A percentile compares a stretch with the other conserved stretches of the same genome.
These are phyloP conservation scores for Hericium rajendrae DNA, from an alignment of 768 basidiomycete genomes.

Conservation along the genomic window DNA sequence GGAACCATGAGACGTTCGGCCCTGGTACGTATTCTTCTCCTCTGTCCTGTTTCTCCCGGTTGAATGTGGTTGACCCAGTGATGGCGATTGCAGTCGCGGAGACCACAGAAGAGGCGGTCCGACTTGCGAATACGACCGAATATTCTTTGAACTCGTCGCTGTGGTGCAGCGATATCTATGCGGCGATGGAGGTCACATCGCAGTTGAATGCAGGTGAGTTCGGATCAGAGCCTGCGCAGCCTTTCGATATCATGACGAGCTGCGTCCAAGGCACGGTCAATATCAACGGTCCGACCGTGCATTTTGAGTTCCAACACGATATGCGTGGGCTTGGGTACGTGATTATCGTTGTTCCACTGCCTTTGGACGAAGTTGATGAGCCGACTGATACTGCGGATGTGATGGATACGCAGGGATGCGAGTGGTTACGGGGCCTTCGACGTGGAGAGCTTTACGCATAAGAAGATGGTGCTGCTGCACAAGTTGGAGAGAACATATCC, in stretches of 20 bases:
- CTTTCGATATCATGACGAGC: background rate
- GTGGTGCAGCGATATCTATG: slow-evolving; percentile 39
- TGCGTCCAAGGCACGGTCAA: background rate
- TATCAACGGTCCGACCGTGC: background rate
- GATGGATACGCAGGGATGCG: slow-evolving; percentile 13
- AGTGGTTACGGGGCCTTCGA: slow-evolving; percentile 44
- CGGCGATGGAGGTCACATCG: slow-evolving; percentile 37
- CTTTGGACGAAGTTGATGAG: background rate
- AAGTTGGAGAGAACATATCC: slow-evolving; percentile 17
- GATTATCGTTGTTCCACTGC: background rate
- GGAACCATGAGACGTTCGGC: slow-evolving; percentile 57
- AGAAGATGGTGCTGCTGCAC: slow-evolving; percentile 33
- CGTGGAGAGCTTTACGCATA: slow-evolving; percentile 41
- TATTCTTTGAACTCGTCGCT: slow-evolving; percentile 43
- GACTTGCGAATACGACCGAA: slow-evolving; percentile 43
- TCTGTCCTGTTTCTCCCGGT: background rate
- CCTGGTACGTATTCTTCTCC: slow-evolving; percentile 28
- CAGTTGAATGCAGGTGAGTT: slow-evolving; percentile 34
- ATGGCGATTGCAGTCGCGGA: slow-evolving; percentile 36
- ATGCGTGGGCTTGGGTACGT: background rate
- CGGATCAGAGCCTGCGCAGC: too few species aligned
- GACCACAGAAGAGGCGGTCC: slow-evolving; percentile 43
- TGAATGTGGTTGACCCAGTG: slow-evolving; percentile 17
- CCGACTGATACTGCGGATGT: background rate
- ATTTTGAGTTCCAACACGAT: background rate